A percentile compares a stretch with the other conserved stretches of the same genome.
phyloP scores from a whole-genome alignment of 768 basidiomycete species.

The Lactarius trivialis region DNA sequence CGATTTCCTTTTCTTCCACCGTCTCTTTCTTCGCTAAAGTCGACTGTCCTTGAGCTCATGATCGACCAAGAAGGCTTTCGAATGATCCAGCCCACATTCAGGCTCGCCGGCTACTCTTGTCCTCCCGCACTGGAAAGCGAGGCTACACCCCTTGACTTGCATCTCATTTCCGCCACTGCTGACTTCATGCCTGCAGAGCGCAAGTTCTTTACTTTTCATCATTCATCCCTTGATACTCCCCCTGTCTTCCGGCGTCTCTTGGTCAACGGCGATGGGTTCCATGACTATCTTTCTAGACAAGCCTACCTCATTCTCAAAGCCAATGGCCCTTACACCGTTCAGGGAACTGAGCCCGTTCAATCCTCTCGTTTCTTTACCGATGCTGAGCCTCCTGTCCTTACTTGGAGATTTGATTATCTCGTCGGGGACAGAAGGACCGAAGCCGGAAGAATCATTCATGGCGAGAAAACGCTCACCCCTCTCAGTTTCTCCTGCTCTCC shows the following conservation, averaged over 20 bases:
- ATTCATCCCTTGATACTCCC: conserved; percentile 56
- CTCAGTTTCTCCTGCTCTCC: conserved; percentile 73
- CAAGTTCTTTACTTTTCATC: conserved; percentile 63
- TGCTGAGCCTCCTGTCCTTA: conserved; percentile 35
- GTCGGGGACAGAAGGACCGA: conserved; percentile 54
- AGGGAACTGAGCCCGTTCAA: conserved; percentile 50
- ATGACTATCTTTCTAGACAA: conserved; percentile 72
- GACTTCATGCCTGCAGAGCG: conserved; percentile 59
- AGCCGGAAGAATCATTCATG: conserved; percentile 41
- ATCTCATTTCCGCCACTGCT: conserved; percentile 41
- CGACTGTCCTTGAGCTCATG: conserved; percentile 51
- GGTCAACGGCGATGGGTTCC: conserved; percentile 56
- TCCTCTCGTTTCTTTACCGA: conserved; percentile 19
- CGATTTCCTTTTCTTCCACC: conserved; percentile 29
- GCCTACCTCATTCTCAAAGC: conserved; percentile 61
- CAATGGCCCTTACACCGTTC: conserved; percentile 71
- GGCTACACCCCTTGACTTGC: conserved; percentile 25
- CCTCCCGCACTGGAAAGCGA: conserved; percentile 18
- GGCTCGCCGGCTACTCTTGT: conserved; percentile 46
- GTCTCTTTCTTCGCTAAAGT: conserved; percentile 48
- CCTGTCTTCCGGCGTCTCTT: conserved; percentile 69
- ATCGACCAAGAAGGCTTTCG: conserved; percentile 86
- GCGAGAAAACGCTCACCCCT: conserved; percentile 69
- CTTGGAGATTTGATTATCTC: conserved; percentile 77
- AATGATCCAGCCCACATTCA: conserved; percentile 51